Evolutionary conservation across 805 yeast genomes (phyloP).

Genomic region (Spathaspora passalidarum): DNA sequence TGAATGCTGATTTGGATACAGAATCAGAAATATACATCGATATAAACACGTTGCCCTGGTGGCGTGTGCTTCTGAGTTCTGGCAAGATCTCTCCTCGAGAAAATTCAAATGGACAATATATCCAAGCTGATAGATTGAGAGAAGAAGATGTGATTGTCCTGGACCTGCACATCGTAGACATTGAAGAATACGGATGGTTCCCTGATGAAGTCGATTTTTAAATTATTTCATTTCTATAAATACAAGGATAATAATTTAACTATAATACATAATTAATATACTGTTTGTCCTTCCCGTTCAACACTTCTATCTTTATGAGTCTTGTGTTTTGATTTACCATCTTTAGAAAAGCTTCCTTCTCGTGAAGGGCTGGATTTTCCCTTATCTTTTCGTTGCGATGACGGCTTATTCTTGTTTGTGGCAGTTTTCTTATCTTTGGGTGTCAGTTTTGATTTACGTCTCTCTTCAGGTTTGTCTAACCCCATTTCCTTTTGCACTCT

Average conservation of each 20-base stretch:
- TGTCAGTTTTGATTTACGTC: slow-evolving; percentile 1
- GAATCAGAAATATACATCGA: slow-evolving; percentile 11
- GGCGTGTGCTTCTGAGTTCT: slow-evolving; percentile 67
- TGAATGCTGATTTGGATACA: slow-evolving; percentile 19
- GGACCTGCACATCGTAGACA: slow-evolving; percentile 32
- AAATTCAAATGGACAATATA: slow-evolving; percentile 35
- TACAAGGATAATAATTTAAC: not conserved
- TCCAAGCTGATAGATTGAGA: slow-evolving; percentile 45
- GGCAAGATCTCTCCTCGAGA: slow-evolving; percentile 60
- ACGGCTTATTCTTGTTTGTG: slow-evolving; percentile 1
- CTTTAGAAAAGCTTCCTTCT: not conserved
- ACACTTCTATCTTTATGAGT: not conserved
- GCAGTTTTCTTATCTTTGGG: slow-evolving; percentile 4
- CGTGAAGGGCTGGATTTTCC: not conserved
- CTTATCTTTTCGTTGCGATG: not conserved
- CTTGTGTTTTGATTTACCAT: not conserved
- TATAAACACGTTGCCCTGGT: slow-evolving; percentile 62
- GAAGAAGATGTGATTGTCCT: slow-evolving; percentile 48
- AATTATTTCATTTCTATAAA: not conserved
- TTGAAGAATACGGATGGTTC: slow-evolving; percentile 65
- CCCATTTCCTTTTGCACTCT: slow-evolving; percentile 49
- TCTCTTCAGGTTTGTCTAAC: slow-evolving; percentile 1
- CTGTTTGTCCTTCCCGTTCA: not conserved
- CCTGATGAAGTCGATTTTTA: slow-evolving; percentile 45
- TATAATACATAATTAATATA: not conserved